Conservation (phyloP, 192 early-diverging fungal genomes). For the Cetraspora pellucida region DNA sequence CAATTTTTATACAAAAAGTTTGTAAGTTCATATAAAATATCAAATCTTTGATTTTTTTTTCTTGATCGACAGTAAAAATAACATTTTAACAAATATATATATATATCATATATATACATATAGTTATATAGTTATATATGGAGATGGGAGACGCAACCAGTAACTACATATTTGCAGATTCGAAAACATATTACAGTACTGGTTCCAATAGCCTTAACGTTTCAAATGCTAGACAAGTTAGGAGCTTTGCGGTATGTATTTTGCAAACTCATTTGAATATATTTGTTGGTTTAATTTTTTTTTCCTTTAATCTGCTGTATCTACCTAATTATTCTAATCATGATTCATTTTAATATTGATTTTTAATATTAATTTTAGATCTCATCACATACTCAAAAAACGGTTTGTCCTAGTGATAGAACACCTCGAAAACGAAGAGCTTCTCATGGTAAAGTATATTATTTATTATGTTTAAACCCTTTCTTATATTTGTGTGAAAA, state of each 20-base stretch:
- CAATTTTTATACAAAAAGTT: too few species aligned
- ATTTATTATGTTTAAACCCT: not conserved
- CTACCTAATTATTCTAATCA: not conserved
- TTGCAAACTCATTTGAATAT: not conserved
- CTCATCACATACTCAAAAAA: not conserved
- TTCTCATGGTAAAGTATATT: slow-evolving; percentile 39
- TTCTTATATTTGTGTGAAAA: not conserved
- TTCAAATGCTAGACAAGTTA: slow-evolving; percentile 23
- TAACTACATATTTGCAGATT: slow-evolving; percentile 1
- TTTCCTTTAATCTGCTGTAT: not conserved
- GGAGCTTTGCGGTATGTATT: slow-evolving; percentile 30
- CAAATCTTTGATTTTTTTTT: too few species aligned
- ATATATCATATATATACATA: too few species aligned
- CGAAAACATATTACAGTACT: slow-evolving; percentile 40
- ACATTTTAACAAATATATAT: too few species aligned
- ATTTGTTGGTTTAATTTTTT: slow-evolving; percentile 2
- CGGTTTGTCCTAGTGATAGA: not conserved
- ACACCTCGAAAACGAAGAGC: slow-evolving; percentile 40
- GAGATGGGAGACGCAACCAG: too few species aligned
- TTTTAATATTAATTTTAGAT: not conserved
- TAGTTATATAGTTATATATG: too few species aligned
- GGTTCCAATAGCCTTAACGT: slow-evolving; percentile 33
- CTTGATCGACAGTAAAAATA: too few species aligned
- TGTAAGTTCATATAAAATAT: too few species aligned
- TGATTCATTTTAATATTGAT: not conserved